Evolutionary conservation across 176 grass and related monocot genomes (phyloP).

Genomic region (Musa acuminata): DNA sequence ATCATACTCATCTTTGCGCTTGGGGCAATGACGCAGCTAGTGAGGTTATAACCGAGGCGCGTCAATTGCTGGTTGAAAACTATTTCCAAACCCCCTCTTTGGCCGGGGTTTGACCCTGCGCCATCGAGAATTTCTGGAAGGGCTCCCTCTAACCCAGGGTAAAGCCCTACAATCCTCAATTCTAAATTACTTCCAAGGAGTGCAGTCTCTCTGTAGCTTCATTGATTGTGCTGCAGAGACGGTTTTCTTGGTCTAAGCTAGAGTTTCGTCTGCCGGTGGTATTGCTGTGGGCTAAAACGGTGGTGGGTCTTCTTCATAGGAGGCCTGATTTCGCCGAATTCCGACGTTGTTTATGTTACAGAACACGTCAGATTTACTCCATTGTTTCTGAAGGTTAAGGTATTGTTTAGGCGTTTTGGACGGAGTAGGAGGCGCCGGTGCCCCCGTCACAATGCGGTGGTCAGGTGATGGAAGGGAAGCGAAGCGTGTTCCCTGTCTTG

Average conservation of each 20-base stretch:
- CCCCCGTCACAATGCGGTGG: too few relatives aligned
- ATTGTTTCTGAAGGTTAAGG: too few relatives aligned
- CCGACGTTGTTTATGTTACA: too few relatives aligned
- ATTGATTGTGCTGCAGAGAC: not conserved
- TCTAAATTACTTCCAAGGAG: too few relatives aligned
- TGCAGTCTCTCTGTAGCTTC: not conserved
- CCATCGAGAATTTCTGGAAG: conserved; percentile 1
- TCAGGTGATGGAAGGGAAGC: too few relatives aligned
- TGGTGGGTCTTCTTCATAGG: not conserved
- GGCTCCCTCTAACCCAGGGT: not conserved
- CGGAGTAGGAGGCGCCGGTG: too few relatives aligned
- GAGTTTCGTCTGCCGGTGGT: not conserved
- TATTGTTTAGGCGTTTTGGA: too few relatives aligned
- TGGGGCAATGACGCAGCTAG: conserved; percentile 87
- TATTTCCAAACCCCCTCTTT: conserved; percentile 80
- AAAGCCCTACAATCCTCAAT: not conserved
- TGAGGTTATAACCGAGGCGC: conserved; percentile 58
- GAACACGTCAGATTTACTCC: too few relatives aligned
- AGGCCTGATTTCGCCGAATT: not conserved
- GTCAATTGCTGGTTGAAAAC: conserved; percentile 99
- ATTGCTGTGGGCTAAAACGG: not conserved
- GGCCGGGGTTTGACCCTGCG: conserved; percentile 12
- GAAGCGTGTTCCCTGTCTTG: not conserved
- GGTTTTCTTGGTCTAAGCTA: not conserved
- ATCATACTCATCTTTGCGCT: conserved; percentile 76